These are phyloP conservation scores for Petunia secreta DNA, from an alignment of 257 asterid species.

Conservation along the genomic window DNA sequence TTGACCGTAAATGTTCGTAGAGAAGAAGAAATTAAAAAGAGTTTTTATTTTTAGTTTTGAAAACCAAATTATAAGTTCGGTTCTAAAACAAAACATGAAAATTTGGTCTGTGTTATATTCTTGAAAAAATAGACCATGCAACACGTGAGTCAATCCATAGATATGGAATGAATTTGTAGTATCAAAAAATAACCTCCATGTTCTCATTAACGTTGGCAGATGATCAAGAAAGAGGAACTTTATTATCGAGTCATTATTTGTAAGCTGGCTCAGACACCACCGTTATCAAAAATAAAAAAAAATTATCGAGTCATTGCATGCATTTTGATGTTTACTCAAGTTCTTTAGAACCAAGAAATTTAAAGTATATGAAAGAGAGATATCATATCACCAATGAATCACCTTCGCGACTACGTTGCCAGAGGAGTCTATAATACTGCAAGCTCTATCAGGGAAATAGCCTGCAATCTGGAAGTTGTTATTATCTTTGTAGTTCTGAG, in stretches of 20 bases:
- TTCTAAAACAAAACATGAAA: background rate
- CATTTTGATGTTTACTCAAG: too few relatives aligned
- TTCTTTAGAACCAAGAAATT: background rate
- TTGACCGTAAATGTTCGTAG: too few relatives aligned
- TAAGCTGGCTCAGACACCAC: too few relatives aligned
- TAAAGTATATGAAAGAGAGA: background rate
- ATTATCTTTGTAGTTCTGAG: constrained; percentile 39
- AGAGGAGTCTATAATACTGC: constrained; percentile 60
- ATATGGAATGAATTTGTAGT: too few relatives aligned
- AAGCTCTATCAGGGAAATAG: constrained; percentile 54
- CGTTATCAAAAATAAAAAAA: too few relatives aligned
- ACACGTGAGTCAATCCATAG: background rate
- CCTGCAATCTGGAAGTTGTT: constrained; percentile 61
- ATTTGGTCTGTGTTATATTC: background rate
- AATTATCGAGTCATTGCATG: too few relatives aligned
- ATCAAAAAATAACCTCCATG: too few relatives aligned
- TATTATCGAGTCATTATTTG: too few relatives aligned
- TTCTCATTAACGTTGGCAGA: too few relatives aligned
- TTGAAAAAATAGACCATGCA: background rate
- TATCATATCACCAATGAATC: background rate
- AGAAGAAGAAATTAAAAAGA: too few relatives aligned
- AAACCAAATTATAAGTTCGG: background rate
- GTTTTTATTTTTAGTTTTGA: background rate
- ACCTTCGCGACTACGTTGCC: constrained; percentile 72
- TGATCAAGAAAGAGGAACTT: too few relatives aligned